These are phyloP conservation scores for Aspergillus fijiensis DNA, from an alignment of 2,329 filamentous ascomycete genomes.

Conservation along the genomic window DNA sequence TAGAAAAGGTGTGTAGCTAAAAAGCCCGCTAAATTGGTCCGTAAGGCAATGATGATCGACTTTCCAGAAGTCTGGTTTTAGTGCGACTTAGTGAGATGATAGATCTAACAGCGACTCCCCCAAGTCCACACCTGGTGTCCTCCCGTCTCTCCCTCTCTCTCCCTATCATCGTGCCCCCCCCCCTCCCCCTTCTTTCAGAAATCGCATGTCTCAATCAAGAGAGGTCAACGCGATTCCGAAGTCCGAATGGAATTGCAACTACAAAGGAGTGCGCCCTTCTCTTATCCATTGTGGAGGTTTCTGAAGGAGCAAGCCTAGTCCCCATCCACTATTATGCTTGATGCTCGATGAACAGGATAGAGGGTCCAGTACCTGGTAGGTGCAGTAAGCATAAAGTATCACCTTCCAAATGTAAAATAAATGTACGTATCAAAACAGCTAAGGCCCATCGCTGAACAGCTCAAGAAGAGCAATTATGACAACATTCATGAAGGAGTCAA, in stretches of 20 bases:
- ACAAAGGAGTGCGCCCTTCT: not conserved
- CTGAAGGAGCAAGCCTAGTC: slow-evolving; percentile 1
- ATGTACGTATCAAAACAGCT: slow-evolving; percentile 3
- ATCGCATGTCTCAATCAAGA: slow-evolving; percentile 6
- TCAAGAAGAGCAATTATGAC: slow-evolving; percentile 2
- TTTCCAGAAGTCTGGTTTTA: slow-evolving; percentile 37
- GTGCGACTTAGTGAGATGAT: slow-evolving; percentile 38
- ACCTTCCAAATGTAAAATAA: not conserved
- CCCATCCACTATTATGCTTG: slow-evolving; percentile 5
- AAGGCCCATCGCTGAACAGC: slow-evolving; percentile 2
- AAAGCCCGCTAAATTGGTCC: slow-evolving; percentile 31
- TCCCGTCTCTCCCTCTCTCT: slow-evolving; percentile 22
- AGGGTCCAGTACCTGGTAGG: not conserved
- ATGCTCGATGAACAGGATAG: slow-evolving; percentile 2
- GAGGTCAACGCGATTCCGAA: not conserved
- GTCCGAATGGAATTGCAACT: not conserved
- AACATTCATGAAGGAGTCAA: not conserved
- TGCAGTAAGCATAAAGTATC: not conserved
- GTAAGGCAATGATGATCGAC: slow-evolving; percentile 36
- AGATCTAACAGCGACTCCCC: slow-evolving; percentile 32
- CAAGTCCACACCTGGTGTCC: slow-evolving; percentile 15
- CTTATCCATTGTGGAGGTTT: not conserved
- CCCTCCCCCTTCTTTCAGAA: not conserved
- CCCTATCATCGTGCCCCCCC: not conserved
- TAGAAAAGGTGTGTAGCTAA: slow-evolving; percentile 26